Conservation (phyloP, 2,329 filamentous ascomycete species). For the Fusarium sp. region DNA sequence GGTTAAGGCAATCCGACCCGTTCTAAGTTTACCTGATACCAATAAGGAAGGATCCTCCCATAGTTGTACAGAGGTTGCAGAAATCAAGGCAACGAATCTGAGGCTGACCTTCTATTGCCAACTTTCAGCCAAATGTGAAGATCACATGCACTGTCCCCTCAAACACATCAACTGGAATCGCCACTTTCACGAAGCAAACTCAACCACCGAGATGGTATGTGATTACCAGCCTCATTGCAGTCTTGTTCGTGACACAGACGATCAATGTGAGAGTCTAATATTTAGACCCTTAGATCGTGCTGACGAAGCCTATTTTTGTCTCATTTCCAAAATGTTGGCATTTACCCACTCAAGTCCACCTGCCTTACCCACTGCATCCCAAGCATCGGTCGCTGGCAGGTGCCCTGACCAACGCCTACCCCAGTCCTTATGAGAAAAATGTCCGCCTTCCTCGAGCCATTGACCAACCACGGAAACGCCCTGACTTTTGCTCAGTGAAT, state of each 20-base stretch:
- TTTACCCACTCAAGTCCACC: constrained; percentile 11
- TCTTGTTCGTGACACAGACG: background rate
- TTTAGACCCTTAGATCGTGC: background rate
- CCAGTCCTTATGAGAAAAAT: constrained; percentile 30
- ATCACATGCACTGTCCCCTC: background rate
- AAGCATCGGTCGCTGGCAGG: constrained; percentile 24
- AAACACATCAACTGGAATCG: background rate
- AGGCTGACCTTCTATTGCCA: background rate
- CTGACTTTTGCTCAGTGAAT: constrained; percentile 13
- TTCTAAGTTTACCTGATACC: background rate
- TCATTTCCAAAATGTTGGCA: background rate
- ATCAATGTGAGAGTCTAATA: background rate
- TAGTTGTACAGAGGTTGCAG: background rate
- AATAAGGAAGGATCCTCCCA: background rate
- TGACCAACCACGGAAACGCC: constrained; percentile 6
- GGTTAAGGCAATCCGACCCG: too few relatives aligned
- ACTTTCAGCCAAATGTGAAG: background rate
- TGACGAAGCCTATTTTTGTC: constrained; percentile 1
- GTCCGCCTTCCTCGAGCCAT: constrained; percentile 34
- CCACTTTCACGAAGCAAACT: background rate
- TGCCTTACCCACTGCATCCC: constrained; percentile 24
- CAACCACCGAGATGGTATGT: background rate
- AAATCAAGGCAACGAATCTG: background rate
- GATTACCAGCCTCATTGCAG: constrained; percentile 3
- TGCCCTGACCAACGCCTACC: constrained; percentile 23